Evolutionary conservation across 2,329 filamentous ascomycete species (phyloP), one percentile per base, ranked within the genome.

Genomic region (Nemania abortiva): DNA sequence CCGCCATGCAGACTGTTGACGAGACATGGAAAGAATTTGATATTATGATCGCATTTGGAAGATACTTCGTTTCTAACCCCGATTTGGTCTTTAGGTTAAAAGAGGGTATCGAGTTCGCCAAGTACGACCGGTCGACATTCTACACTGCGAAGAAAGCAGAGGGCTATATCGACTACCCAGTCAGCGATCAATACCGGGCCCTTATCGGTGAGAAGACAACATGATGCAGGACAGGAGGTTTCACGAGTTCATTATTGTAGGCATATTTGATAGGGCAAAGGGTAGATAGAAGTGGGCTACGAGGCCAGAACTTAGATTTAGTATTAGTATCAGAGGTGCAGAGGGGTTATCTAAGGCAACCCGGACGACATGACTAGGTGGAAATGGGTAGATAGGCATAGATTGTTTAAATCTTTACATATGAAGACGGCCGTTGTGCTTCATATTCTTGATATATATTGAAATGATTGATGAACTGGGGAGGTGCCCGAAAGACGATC

Each of bases 31-130:
- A 75, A 24, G 79, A 82, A 11, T 79, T 80, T 42, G 81, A 85
- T 56, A 72, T 86, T n/a, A 76, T 78, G 2, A 79, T 85, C n/a
- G 83, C 81, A 0, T 86, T 86, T 73, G 85, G 85, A 6, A 73
- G 84, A 27, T 82, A 81, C 63, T 87, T 84, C 69, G 84, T 86
- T 69, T 79, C 80, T 49, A 86, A 80, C 7, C 85, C 85, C 2
- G 84, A 87, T 73, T 74, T 87, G 20, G 80, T 82, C 4, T 86
- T 80, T 70, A 77, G 84, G 39, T 56, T 87, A 34, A 68, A 80
- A 72, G 75, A 84, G 63, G 81, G 81, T 0, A 78, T 86, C 13
- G 76, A 79, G 24, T 75, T 86, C 45, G 79, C 75, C n/a, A 74
- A 77, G 52, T 86, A 85, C 71, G 76, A 86, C 72, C 76, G 84